Evolutionary conservation across 2,329 filamentous ascomycete species (phyloP), one percentile per base, ranked within the genome.

Genomic region (Botrytis porri): DNA sequence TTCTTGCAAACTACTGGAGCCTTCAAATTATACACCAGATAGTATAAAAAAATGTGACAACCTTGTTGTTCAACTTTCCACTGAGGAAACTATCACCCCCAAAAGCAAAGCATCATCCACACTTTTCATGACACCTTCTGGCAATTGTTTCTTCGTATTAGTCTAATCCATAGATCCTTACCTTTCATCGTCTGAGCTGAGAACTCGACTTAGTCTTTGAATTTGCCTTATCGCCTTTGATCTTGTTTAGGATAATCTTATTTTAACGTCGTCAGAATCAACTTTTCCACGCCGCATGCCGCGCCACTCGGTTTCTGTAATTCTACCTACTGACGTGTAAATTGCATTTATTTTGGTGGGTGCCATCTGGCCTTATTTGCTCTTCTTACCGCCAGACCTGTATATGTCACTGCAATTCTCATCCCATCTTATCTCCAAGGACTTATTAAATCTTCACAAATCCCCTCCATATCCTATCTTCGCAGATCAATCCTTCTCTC

Each of bases 271-370:
- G 25, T 35, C 29, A 65, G 37, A 67, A 25, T 41, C 66, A 60
- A 60, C 66, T 22, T 69, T 45, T 69, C 22, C 9, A 45, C 66
- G 66, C 51, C 51, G 7, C 39, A 35, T 35, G 35, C 37, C 37
- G 39, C 32, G 37, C 20, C 66, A 35, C 66, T 60, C 51, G 37
- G 66, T 20, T 61, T 45, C n/a, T 45, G 51, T 51, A 69, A 16
- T 18, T 16, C 29, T 69, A 20, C 9, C n/a, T 69, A 20, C 9
- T 20, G 43, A 32, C 14, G 10, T 22, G 18, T 32, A 60, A 37
- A 39, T 57, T 35, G 2, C 29, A 22, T 18, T 69, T 20, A 12
- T 61, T 61, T 61, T 22, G 43, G n/a, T 39, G 35, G 41, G 39
- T 43, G 12, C 1, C 32, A 41, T 69, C 25, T 43, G 7, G 12